A percentile compares a stretch with the other conserved stretches of the same genome.
These are phyloP conservation scores for Cinchona pubescens DNA, from an alignment of 257 asterid genomes.

Conservation along the genomic window DNA sequence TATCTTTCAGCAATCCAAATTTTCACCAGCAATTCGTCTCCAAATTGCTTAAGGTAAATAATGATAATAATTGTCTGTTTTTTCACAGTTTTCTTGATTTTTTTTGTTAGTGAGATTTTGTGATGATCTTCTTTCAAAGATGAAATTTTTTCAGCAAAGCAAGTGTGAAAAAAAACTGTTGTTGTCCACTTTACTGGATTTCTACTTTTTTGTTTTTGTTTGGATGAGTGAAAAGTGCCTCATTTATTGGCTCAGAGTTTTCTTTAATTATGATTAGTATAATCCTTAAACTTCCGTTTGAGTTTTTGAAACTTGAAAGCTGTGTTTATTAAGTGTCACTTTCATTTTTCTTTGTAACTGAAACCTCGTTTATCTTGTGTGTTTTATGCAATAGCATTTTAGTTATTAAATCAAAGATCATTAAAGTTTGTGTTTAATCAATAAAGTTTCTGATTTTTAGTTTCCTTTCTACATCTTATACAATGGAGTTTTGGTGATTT, in stretches of 20 bases:
- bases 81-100: background rate
- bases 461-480: background rate
- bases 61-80: background rate
- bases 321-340: background rate
- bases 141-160: background rate
- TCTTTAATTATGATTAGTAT: constrained; percentile 1
- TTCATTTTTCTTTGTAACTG: constrained; percentile 20
- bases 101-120: background rate
- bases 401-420: background rate
- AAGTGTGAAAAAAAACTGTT: too few species aligned
- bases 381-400: background rate
- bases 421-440: background rate
- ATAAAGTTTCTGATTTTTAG: background rate
- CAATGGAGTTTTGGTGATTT: constrained; percentile 5
- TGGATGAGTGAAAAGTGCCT: constrained; percentile 1
- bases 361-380: background rate
- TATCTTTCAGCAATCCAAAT: constrained; percentile 95
- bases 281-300: constrained; percentile 10
- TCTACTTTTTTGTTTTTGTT: constrained; percentile 2
- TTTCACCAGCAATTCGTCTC: constrained; percentile 74
- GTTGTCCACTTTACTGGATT: background rate
- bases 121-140: background rate
- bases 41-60: constrained; percentile 60
- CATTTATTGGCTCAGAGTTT: constrained; percentile 9
- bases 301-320: constrained; percentile 5